Evolutionary conservation across 768 basidiomycete species (phyloP), one percentile per base, ranked within the genome.

Genomic region (Lenzites betulinus): DNA sequence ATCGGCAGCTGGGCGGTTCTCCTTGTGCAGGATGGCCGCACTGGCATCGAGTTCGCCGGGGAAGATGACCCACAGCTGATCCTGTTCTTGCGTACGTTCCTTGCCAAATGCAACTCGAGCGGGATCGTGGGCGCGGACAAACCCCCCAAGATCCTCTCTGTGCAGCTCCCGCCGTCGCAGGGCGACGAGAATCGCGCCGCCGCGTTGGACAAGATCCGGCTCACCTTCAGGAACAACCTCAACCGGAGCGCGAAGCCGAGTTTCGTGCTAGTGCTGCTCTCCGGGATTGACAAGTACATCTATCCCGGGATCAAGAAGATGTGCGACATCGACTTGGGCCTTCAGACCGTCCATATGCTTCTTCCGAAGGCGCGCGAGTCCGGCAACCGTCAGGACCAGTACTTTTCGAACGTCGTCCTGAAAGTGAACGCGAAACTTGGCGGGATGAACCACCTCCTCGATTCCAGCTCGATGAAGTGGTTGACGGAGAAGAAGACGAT

Each of bases 381-480:
- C 1, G 51, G 51, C 16, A 80, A 65, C 52, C 84, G 84, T 63
- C 89, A 90, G 66, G 86, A 89, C 58, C 90, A 92, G 64, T 94
- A 93, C 69, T 81, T 92, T 55, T 89, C 91, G 11, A 93, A 92
- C 62, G 83, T 92, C 36, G 88, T 89, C 0, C 73, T 93, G 56
- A 93, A 94, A 66, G 81, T 91, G 8, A 94, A 94, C 66, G 85
- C 85, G 35, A 94, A 94, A 72, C 83, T 93, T 1, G 90, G 90
- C 5, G 92, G 92, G 0, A 75, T 88, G 22, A 94, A 94, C 64
- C 92, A 94, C 71, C 62, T 79, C 51, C 74, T 92, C 11, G 86
- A 87, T 35, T 69, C 76, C 0, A 66, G 59, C 1, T 81, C 83
- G 1, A 83, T 87, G 80, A 66, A 61, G 38, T 93, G 90, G 90